Evolutionary conservation across 768 basidiomycete genomes (phyloP), one percentile per base, ranked within the genome.

Genomic region (Rhodotorula sphaerocarpa): DNA sequence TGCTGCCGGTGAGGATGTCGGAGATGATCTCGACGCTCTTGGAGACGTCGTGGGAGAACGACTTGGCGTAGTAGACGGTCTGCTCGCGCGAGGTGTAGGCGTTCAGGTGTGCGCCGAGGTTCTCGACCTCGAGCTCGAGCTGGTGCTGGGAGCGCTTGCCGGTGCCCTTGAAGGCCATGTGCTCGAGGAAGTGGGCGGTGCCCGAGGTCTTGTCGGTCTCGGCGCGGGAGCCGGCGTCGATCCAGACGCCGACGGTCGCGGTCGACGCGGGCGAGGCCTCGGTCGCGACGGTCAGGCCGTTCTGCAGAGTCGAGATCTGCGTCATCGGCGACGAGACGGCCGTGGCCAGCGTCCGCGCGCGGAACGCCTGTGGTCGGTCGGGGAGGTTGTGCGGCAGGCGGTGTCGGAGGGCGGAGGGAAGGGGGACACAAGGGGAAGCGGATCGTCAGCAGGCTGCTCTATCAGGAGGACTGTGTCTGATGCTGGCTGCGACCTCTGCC

Each of bases 71-170:
- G 80, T 96, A 99, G 59, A 96, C 92, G 27, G 95, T 99, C 78
- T 97, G 93, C 79, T 99, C 95, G 65, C 95, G 83, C 30, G 92
- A 95, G 14, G 95, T 99, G 79, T 96, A 97, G 52, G 95, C 93
- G 75, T 97, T 97, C 60, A 99, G 79, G 75, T 96, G 91, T 23
- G 92, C 90, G 69, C 95, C 95, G 60, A 97, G 81, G 78, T 95
- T 92, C 79, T 99, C 95, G 28, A 97, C 93, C 76, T 96, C 91
- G 60, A 96, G 82, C 77, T 97, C 95, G 52, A 99, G 83, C 23
- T 83, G 81, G 70, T 90, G 86, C 76, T 97, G 93, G 41, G 83
- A 82, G 63, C 95, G 86, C 69, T 83, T 82, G 74, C 82, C 82
- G 61, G 93, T 99, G 59, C 95, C 95, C 78, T 92, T 92, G 82